These are phyloP conservation scores for Oemleria cerasiformis DNA, from an alignment of 306 rosid species.

Conservation along the genomic window DNA sequence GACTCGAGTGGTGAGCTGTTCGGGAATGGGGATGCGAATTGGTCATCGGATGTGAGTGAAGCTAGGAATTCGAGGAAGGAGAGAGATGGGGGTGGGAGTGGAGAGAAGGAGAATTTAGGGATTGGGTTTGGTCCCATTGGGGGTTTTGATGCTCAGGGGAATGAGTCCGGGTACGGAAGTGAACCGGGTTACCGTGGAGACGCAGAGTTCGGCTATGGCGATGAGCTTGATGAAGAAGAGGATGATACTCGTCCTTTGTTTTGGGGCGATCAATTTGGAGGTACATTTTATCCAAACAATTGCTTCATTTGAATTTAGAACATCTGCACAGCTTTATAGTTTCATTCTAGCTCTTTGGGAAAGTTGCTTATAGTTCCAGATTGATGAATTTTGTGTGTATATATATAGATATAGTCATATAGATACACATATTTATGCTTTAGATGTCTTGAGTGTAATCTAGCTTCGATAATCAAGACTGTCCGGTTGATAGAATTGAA, in stretches of 20 bases:
- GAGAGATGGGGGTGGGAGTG: slow-evolving; percentile 51
- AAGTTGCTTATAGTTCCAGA: not conserved
- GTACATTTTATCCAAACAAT: slow-evolving; percentile 27
- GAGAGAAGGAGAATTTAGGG: slow-evolving; percentile 71
- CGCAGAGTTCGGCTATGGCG: slow-evolving; percentile 96
- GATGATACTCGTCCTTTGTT: slow-evolving; percentile 70
- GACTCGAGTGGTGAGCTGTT: slow-evolving; percentile 97
- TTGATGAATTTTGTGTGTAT: not conserved
- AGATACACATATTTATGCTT: not conserved
- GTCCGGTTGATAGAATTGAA: not conserved
- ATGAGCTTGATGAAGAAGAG: slow-evolving; percentile 93
- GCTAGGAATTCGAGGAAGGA: slow-evolving; percentile 77
- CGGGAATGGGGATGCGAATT: slow-evolving; percentile 75
- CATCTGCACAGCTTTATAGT: not conserved
- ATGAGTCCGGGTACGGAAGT: slow-evolving; percentile 92
- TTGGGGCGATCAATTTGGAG: slow-evolving; percentile 74
- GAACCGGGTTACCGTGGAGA: slow-evolving; percentile 99
- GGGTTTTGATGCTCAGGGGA: slow-evolving; percentile 65
- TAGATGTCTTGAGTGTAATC: slow-evolving; percentile 1
- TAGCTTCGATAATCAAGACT: not conserved
- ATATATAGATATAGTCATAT: not conserved
- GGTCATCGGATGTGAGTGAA: slow-evolving; percentile 95
- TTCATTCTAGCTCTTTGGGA: not conserved
- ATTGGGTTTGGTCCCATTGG: slow-evolving; percentile 63
- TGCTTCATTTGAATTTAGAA: not conserved